Conservation (phyloP, 1,139 yeast species). For the Yamadazyma diospyri region DNA sequence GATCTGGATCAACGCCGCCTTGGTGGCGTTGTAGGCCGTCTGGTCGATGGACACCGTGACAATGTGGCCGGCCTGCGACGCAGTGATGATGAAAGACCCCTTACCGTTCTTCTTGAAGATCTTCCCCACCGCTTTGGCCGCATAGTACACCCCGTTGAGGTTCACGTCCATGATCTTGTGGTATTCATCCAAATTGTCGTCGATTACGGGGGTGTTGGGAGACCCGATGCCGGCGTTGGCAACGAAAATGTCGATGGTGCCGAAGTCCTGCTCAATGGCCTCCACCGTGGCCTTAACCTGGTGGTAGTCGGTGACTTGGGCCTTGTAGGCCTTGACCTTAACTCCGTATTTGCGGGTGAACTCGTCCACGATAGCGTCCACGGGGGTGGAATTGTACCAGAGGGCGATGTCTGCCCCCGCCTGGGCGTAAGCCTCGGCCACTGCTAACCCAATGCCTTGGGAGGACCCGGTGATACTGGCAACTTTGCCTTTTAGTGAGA, state of each 20-base stretch:
- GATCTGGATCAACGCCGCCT: slow-evolving; percentile 45
- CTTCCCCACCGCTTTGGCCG: slow-evolving; percentile 44
- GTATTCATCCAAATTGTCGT: slow-evolving; percentile 45
- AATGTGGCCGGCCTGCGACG: slow-evolving; percentile 33
- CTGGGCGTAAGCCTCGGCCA: slow-evolving; percentile 27
- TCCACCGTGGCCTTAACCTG: slow-evolving; percentile 12
- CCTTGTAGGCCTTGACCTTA: slow-evolving; percentile 20
- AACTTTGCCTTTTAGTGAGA: slow-evolving; percentile 28
- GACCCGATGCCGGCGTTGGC: slow-evolving; percentile 76
- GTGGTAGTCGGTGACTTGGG: slow-evolving; percentile 42
- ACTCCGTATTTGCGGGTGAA: slow-evolving; percentile 11
- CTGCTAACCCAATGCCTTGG: slow-evolving; percentile 30
- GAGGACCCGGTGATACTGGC: slow-evolving; percentile 29
- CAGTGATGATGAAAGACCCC: slow-evolving; percentile 21
- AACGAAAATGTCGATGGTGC: slow-evolving; percentile 68
- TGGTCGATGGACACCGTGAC: slow-evolving; percentile 50
- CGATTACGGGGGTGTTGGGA: slow-evolving; percentile 1
- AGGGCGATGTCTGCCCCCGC: slow-evolving; percentile 24
- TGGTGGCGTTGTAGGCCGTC: slow-evolving; percentile 50
- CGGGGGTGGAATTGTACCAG: slow-evolving; percentile 28
- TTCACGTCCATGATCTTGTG: slow-evolving; percentile 53
- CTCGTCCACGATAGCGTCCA: slow-evolving; percentile 11
- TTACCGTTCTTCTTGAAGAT: slow-evolving; percentile 38
- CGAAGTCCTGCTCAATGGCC: slow-evolving; percentile 41
- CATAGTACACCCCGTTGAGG: slow-evolving; percentile 39